A percentile compares a stretch with the other conserved stretches of the same genome.
phyloP scores from a whole-genome alignment of 2,329 filamentous ascomycete genomes.

The Ceratocystis diversiconidia region DNA sequence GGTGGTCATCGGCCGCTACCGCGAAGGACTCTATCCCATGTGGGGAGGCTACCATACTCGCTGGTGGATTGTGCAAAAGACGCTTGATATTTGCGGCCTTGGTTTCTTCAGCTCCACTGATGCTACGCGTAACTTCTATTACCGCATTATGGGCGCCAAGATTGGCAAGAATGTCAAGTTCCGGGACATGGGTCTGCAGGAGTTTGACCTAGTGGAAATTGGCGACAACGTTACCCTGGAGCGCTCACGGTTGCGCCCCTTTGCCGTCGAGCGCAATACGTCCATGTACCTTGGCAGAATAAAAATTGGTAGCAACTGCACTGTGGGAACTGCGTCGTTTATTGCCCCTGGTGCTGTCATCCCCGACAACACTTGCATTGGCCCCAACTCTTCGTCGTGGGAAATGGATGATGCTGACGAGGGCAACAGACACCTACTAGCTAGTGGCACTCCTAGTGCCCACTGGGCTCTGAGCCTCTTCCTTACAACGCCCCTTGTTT shows the following conservation, averaged over 20 bases:
- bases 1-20: constrained; percentile 39
- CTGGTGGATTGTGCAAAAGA: constrained; percentile 46
- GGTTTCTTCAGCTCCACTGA: constrained; percentile 33
- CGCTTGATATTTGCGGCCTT: constrained; percentile 33
- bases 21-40: constrained; percentile 42
- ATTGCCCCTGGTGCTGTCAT: constrained; percentile 37
- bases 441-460: constrained; percentile 27
- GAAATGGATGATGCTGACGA: constrained; percentile 36
- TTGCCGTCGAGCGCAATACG: constrained; percentile 42
- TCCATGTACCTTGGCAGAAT: constrained; percentile 43
- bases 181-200: constrained; percentile 32
- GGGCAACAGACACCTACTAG: constrained; percentile 32
- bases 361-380: constrained; percentile 37
- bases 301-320: constrained; percentile 33
- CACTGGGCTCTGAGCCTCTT: constrained; percentile 33
- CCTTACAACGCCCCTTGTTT: constrained; percentile 30
- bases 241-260: constrained; percentile 36
- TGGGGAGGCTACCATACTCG: constrained; percentile 44
- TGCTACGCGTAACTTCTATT: constrained; percentile 31
- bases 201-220: constrained; percentile 43
- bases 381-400: constrained; percentile 44
- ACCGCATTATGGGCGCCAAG: constrained; percentile 37
- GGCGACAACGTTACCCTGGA: constrained; percentile 35
- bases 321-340: constrained; percentile 35
- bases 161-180: constrained; percentile 40